Evolutionary conservation across 306 rosid species (phyloP).

Genomic region (Neltuma alba): DNA sequence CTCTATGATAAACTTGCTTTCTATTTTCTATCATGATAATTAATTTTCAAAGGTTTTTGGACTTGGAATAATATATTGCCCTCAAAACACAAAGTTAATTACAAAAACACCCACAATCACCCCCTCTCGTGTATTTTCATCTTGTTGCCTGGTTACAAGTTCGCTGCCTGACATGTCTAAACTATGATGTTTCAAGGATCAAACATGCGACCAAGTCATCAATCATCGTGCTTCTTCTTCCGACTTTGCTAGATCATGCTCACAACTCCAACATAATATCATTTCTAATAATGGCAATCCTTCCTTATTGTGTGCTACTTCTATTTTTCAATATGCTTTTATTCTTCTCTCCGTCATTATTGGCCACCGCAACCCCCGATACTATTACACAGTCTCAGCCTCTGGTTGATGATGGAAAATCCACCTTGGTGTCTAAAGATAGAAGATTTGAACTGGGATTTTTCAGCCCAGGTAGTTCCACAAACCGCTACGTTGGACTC

Average conservation of each 20-base stretch:
- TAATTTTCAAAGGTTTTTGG: too few relatives aligned
- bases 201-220: too few relatives aligned
- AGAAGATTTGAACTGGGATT: slow-evolving; percentile 25
- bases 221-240: too few relatives aligned
- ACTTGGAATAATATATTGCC: too few relatives aligned
- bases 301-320: neutral
- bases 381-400: neutral
- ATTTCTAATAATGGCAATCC: neutral
- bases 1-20: neutral
- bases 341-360: neutral
- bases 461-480: neutral
- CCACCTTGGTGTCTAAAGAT: slow-evolving; percentile 2
- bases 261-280: neutral
- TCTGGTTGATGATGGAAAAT: neutral
- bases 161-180: too few relatives aligned
- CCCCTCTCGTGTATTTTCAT: too few relatives aligned
- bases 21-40: neutral
- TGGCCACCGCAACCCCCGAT: neutral
- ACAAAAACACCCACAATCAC: neutral
- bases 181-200: too few relatives aligned
- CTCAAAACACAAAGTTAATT: too few relatives aligned
- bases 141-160: too few relatives aligned
- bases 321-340: neutral
- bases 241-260: neutral
- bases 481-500: neutral